These are phyloP conservation scores for Termitomyces bulborhizus DNA, from an alignment of 768 basidiomycete genomes.

Conservation along the genomic window DNA sequence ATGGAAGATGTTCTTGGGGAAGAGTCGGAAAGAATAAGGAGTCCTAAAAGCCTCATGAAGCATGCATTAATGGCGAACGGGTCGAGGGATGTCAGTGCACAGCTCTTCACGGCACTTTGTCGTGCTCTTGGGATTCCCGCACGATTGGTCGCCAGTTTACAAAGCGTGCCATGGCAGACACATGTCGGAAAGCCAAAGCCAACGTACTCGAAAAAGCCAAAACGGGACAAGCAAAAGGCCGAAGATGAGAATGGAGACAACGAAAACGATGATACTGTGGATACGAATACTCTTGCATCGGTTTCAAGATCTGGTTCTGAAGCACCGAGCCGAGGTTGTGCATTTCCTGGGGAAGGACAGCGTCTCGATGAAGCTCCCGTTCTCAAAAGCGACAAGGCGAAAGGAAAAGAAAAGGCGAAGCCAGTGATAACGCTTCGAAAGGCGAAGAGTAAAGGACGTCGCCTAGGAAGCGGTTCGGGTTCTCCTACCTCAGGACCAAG, in stretches of 20 bases:
- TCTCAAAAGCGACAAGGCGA: constrained; percentile 41
- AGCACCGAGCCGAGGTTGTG: constrained; percentile 24
- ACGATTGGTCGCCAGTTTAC: constrained; percentile 83
- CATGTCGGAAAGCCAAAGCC: constrained; percentile 52
- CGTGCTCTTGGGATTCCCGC: constrained; percentile 83
- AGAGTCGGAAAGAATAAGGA: constrained; percentile 65
- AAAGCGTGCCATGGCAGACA: constrained; percentile 88
- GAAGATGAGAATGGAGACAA: constrained; percentile 24
- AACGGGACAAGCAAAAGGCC: constrained; percentile 27
- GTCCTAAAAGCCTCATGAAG: constrained; percentile 88
- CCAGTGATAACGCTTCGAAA: constrained; percentile 56
- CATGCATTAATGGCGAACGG: constrained; percentile 78
- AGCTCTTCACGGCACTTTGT: constrained; percentile 87
- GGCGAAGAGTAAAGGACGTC: constrained; percentile 43
- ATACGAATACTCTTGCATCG: constrained; percentile 19
- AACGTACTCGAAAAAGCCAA: constrained; percentile 30
- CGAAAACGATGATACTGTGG: constrained; percentile 32
- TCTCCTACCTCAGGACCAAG: constrained; percentile 15
- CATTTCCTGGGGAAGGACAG: constrained; percentile 33
- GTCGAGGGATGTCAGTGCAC: constrained; percentile 80
- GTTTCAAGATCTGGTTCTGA: constrained; percentile 20
- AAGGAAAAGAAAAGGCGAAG: constrained; percentile 51
- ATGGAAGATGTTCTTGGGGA: constrained; percentile 43
- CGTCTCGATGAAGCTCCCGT: constrained; percentile 31
- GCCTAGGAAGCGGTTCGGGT: constrained; percentile 24